These are phyloP conservation scores for Alloteropsis semialata DNA, from an alignment of 176 grass and related monocot species.

Conservation along the genomic window DNA sequence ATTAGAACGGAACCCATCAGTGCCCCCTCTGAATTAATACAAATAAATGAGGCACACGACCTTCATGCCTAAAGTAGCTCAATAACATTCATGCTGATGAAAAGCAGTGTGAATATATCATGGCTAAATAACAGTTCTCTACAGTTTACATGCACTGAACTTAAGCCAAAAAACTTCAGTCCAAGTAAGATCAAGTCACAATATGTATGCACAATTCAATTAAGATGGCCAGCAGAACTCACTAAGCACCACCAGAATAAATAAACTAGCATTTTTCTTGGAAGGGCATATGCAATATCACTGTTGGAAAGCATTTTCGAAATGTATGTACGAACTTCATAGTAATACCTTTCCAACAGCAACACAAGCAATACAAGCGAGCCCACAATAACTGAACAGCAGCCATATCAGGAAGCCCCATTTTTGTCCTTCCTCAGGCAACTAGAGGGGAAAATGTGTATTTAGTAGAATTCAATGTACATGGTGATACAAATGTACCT, in stretches of 20 bases:
- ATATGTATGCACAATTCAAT: not conserved
- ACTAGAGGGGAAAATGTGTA: slow-evolving; percentile 38
- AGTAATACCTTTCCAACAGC: slow-evolving; percentile 81
- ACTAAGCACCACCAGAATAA: slow-evolving; percentile 19
- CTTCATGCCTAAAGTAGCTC: slow-evolving; percentile 6
- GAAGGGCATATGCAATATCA: not conserved
- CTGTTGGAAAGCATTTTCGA: slow-evolving; percentile 2
- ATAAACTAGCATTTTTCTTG: slow-evolving; percentile 2
- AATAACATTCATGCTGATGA: slow-evolving; percentile 21
- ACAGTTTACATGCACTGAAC: not conserved
- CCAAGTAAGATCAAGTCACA: not conserved
- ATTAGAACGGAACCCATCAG: not conserved
- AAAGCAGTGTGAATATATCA: not conserved
- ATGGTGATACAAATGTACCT: not conserved
- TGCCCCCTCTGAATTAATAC: not conserved
- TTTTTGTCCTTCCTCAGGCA: slow-evolving; percentile 96
- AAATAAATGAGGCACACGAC: not conserved
- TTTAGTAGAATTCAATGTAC: not conserved
- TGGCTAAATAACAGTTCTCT: not conserved
- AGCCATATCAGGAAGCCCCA: slow-evolving; percentile 99
- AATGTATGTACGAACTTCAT: not conserved
- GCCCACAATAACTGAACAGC: slow-evolving; percentile 92
- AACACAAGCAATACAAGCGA: slow-evolving; percentile 84
- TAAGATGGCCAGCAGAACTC: not conserved
- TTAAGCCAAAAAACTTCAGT: not conserved